phyloP scores from a whole-genome alignment of 768 basidiomycete species.

The Boletellus ananas region DNA sequence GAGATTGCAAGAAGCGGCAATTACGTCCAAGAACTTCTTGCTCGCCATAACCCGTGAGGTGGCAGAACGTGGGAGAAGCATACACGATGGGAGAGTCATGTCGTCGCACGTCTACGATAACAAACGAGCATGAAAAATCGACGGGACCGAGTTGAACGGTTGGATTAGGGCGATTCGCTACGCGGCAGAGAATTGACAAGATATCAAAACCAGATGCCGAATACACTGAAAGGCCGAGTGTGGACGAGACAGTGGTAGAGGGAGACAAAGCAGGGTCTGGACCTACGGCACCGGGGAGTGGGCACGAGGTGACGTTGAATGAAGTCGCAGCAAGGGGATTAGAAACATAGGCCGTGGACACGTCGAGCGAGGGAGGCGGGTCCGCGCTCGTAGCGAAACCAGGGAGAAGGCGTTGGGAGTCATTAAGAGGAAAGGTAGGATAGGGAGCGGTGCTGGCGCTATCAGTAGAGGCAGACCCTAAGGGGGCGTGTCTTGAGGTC shows the following conservation, averaged over 20 bases:
- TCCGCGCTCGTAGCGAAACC: constrained; percentile 1
- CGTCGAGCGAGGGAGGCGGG: constrained; percentile 1
- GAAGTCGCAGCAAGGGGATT: constrained; percentile 5
- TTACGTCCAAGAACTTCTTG: constrained; percentile 82
- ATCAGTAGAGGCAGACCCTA: not conserved
- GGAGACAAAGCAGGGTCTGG: not conserved
- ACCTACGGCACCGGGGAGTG: not conserved
- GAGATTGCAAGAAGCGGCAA: constrained; percentile 88
- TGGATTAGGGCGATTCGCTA: constrained; percentile 71
- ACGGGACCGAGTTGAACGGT: constrained; percentile 82
- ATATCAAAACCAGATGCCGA: constrained; percentile 90
- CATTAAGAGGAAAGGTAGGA: not conserved
- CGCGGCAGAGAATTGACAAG: constrained; percentile 73
- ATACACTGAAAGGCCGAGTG: constrained; percentile 61
- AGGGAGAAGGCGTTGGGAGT: not conserved
- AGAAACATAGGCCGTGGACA: constrained; percentile 5
- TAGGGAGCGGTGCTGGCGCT: not conserved
- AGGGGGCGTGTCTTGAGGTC: constrained; percentile 14
- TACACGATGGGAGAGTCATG: constrained; percentile 88
- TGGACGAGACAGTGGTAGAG: constrained; percentile 28
- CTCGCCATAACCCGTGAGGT: constrained; percentile 70
- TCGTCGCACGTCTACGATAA: constrained; percentile 79
- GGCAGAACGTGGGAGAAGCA: constrained; percentile 79
- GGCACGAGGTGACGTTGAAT: constrained; percentile 3
- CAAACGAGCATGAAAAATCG: constrained; percentile 88